Base-by-base conservation (phyloP, 164 flowering plant genomes). In the Malania oleifera region DNA sequence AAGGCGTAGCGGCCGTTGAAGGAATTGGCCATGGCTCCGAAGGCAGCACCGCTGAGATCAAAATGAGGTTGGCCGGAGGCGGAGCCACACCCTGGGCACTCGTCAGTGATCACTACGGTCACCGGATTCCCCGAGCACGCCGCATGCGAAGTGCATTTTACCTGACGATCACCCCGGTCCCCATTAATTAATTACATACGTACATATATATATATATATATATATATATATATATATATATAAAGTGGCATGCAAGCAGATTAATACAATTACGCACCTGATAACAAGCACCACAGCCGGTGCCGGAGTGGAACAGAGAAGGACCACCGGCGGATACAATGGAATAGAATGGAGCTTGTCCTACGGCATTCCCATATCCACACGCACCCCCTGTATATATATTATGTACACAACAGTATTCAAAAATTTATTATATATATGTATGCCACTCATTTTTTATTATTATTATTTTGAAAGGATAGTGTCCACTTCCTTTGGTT, bases 1-100 rank as follows among this genome's bases (percentile, higher is more conserved):
- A 91, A 75, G 13, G 76, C 56, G 0, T 68, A 63, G 12, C 40
- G 81, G 34, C 72, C 63, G 28, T 83, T 83, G 7, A 3, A 3
- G 0, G 85, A 68, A 1, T 19, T 58, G 0, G 91, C 93, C 91
- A 89, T 77, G 74, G 91, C 82, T 13, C 89, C 86, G 62, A 89
- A 78, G n/a, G 96, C 78, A 10, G 76, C 75, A 26, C 91, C 96
- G 67, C 97, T 91, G 3, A 91, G 61, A 66, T 85, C 91, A 24
- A 85, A 85, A 67, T 82, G 91, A 29, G 58, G 73, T 0, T 80
- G 19, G 6, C n/a, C n/a, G n/a, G n/a, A n/a, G n/a, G 67, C 84
- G 0, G 73, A 40, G n/a, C 35, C 38, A 29, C 83, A 78, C 0
- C 86, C 86, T 5, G 85, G 82, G 63, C 91, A 83, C 25, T 58